Evolutionary conservation across 208 protist genomes (phyloP), one percentile per base, ranked within the genome.

Genomic region (Vickermania spadyakhi): DNA sequence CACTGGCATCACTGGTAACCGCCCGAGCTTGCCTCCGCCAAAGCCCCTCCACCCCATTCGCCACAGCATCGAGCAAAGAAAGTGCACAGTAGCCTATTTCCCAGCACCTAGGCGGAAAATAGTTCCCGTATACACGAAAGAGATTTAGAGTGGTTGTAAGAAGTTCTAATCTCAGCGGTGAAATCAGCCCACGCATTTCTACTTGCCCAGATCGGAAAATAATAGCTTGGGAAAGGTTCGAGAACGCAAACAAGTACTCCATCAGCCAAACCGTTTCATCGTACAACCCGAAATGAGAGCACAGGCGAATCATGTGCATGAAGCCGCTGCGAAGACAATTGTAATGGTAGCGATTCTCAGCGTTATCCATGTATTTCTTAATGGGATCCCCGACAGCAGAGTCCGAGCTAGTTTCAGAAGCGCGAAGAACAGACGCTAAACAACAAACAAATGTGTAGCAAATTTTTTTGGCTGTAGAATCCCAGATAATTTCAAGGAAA

Each of bases 21-120:
- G 66, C 72, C 36, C 29, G 62, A 0, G 31, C 56, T 58, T 82
- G 76, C 42, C 82, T 73, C 50, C 61, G 64, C 73, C 81, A 93
- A 66, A 90, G 60, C 14, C 86, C 83, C 45, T 93, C 82, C 0
- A 83, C 66, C 21, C 86, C 86, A 58, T 93, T 93, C 1, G 81
- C 84, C 42, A 89, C 62, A 3, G 79, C 73, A 55, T 93, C 86
- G 13, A 93, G 52, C 2, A 93, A 66, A 2, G 86, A 93, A 22
- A 93, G 58, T 1, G 66, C 68, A 14, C 67, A 80, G 71, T 93
- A 93, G 26, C 74, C 81, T 3, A 70, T 60, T 70, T 82, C 64
- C 83, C 86, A 93, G 52, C 67, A 68, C 18, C 70, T 71, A 21
- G 75, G 36, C 41, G 80, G 79, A 53, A 93, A 82, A 22, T 68